Evolutionary conservation across 345 rosid species (phyloP).

Genomic region (Mercurialis annua): DNA sequence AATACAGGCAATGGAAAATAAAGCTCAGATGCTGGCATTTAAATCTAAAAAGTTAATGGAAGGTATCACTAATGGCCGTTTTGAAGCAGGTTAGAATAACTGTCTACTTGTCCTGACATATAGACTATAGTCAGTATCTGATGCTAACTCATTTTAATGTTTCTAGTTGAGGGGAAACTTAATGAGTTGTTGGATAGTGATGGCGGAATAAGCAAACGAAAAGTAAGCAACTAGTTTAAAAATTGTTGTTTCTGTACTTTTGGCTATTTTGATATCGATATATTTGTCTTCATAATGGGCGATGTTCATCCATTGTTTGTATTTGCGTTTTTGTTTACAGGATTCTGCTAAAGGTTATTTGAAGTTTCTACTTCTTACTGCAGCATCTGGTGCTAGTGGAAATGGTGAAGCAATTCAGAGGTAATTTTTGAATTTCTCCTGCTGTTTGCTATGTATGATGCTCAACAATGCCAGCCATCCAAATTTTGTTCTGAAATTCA

Average conservation of each 20-base stretch:
- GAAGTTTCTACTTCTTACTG: constrained; percentile 95
- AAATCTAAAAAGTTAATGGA: constrained; percentile 62
- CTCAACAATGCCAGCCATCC: not conserved
- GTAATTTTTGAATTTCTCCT: constrained; percentile 33
- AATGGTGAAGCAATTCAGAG: constrained; percentile 93
- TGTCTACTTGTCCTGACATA: constrained; percentile 1
- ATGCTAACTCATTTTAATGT: constrained; percentile 12
- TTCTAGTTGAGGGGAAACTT: constrained; percentile 91
- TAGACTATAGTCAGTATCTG: not conserved
- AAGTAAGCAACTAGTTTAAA: constrained; percentile 47
- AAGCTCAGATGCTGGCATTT: constrained; percentile 43
- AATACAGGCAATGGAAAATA: constrained; percentile 46
- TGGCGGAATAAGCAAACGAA: constrained; percentile 90
- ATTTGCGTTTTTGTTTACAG: constrained; percentile 38
- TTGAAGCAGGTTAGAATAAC: constrained; percentile 69
- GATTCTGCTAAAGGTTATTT: constrained; percentile 89
- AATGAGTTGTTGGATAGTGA: constrained; percentile 89
- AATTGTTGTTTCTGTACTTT: not conserved
- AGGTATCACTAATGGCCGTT: constrained; percentile 60
- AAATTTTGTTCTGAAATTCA: not conserved
- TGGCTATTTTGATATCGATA: not conserved
- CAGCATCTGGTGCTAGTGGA: constrained; percentile 81
- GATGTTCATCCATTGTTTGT: not conserved
- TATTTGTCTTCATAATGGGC: not conserved
- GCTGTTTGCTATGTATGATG: constrained; percentile 3